Conservation (phyloP, 2,329 filamentous ascomycete genomes). For the Zalaria sp. region DNA sequence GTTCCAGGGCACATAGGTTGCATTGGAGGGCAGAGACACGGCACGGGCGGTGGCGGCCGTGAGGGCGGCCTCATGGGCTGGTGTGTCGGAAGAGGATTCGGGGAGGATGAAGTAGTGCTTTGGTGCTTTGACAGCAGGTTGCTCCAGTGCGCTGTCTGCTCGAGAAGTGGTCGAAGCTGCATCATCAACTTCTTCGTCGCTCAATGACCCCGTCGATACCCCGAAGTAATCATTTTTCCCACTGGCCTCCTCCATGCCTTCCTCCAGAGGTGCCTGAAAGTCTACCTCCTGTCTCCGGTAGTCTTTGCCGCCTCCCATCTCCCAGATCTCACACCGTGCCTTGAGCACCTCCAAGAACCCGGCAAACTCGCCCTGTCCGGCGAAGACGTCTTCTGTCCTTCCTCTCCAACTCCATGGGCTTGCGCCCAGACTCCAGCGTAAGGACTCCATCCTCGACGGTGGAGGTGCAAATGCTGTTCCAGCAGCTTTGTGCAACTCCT, state of each 20-base stretch:
- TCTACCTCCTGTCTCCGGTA: slow-evolving; percentile 46
- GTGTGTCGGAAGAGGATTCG: not conserved
- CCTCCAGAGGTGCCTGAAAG: slow-evolving; percentile 12
- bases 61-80: not conserved
- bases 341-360: slow-evolving; percentile 63
- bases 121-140: slow-evolving; percentile 4
- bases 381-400: slow-evolving; percentile 37
- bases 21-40: slow-evolving; percentile 3
- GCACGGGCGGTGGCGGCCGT: not conserved
- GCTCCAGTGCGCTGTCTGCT: slow-evolving; percentile 1
- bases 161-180: not conserved
- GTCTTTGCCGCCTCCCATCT: slow-evolving; percentile 63
- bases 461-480: slow-evolving; percentile 53
- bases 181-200: not conserved
- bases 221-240: slow-evolving; percentile 1
- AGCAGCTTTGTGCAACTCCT: slow-evolving; percentile 62
- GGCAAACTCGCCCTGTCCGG: slow-evolving; percentile 57
- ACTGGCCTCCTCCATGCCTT: slow-evolving; percentile 12
- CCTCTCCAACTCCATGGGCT: slow-evolving; percentile 15
- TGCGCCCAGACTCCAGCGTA: slow-evolving; percentile 34
- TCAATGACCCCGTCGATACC: not conserved
- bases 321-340: slow-evolving; percentile 69
- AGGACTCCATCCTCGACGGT: slow-evolving; percentile 35
- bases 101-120: slow-evolving; percentile 9
- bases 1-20: slow-evolving; percentile 26